Conservation (phyloP, 257 asterid genomes). For the Fraxinus anomala region DNA sequence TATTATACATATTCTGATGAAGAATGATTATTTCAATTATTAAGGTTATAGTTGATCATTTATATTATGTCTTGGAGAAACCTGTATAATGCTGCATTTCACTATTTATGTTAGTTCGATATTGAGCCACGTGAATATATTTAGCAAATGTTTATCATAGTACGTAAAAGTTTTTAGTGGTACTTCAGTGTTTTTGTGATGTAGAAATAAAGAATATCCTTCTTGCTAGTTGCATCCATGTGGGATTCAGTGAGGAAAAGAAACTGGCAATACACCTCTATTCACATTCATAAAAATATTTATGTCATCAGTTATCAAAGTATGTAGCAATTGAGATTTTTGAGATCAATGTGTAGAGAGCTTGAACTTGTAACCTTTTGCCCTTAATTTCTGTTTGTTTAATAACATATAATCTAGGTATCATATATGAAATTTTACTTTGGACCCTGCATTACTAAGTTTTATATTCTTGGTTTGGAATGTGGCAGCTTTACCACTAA, state of each 20-base stretch:
- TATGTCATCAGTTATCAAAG: constrained; percentile 3
- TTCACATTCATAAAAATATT: constrained; percentile 6
- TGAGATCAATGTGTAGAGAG: background rate
- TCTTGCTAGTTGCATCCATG: background rate
- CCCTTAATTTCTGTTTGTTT: background rate
- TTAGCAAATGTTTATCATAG: background rate
- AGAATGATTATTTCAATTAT: background rate
- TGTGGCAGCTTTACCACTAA: background rate
- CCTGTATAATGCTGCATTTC: constrained; percentile 12
- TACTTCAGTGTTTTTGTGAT: background rate
- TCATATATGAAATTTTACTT: background rate
- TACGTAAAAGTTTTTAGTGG: background rate
- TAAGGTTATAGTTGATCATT: background rate
- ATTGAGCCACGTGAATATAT: constrained; percentile 13
- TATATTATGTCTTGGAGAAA: constrained; percentile 5
- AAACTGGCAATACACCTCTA: background rate
- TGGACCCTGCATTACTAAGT: background rate
- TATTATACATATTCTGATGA: background rate
- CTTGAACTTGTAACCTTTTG: background rate
- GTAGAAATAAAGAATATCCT: background rate
- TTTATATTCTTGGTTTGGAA: background rate
- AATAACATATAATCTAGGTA: background rate
- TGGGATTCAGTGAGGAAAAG: background rate
- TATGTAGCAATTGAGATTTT: background rate
- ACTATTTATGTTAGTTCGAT: background rate